These are phyloP conservation scores for Oidiodendron maius DNA, from an alignment of 495 filamentous ascomycete genomes.

Conservation along the genomic window DNA sequence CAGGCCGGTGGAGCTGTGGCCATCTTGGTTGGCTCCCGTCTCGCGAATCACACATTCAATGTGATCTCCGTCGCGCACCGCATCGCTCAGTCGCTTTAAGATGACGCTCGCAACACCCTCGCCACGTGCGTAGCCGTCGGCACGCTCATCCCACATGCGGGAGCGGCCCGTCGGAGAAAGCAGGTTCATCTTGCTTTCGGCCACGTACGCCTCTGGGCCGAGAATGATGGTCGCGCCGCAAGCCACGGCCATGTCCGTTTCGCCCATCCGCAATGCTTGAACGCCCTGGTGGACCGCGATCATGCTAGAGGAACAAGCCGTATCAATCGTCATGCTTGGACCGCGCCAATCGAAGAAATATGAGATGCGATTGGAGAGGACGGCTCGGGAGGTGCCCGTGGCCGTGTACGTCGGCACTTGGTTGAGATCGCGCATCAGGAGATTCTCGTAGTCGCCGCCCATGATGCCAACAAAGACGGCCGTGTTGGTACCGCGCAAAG, in stretches of 20 bases:
- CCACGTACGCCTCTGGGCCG: conserved; percentile 19
- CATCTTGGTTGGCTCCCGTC: conserved; percentile 55
- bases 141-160: conserved; percentile 54
- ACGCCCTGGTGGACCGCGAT: conserved; percentile 66
- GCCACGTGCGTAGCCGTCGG: conserved; percentile 60
- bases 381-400: conserved; percentile 39
- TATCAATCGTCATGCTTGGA: conserved; percentile 70
- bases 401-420: conserved; percentile 25
- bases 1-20: conserved; percentile 51
- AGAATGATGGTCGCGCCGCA: conserved; percentile 15
- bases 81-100: conserved; percentile 55
- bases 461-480: conserved; percentile 29
- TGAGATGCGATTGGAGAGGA: conserved; percentile 59
- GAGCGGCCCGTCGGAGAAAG: conserved; percentile 38
- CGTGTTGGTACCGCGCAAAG: conserved; percentile 21
- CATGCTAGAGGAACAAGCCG: conserved; percentile 77
- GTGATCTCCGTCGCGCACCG: conserved; percentile 46
- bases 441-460: conserved; percentile 28
- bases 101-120: conserved; percentile 55
- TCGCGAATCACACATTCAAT: conserved; percentile 59
- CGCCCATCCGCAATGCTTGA: conserved; percentile 63
- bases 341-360: conserved; percentile 54
- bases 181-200: conserved; percentile 24
- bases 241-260: conserved; percentile 32
- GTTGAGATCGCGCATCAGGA: conserved; percentile 27